phyloP scores from a whole-genome alignment of 805 yeast genomes.

The Candida ponderosae region DNA sequence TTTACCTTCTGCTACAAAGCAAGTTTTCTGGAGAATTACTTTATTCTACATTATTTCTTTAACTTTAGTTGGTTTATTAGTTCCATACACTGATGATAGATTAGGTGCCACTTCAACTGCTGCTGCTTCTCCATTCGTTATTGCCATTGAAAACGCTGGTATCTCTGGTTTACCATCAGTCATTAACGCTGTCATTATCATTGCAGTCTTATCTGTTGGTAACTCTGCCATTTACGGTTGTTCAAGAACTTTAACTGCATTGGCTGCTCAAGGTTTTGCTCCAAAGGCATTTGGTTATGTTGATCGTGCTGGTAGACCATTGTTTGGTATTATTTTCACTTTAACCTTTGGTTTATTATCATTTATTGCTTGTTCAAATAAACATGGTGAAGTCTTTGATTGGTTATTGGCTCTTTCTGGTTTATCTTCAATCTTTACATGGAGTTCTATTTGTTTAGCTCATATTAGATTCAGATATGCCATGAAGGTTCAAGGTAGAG shows the following conservation, averaged over 20 bases:
- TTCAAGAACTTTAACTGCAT: slow-evolving; percentile 45
- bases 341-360: slow-evolving; percentile 46
- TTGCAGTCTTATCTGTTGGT: slow-evolving; percentile 46
- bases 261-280: slow-evolving; percentile 44
- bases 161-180: slow-evolving; percentile 53
- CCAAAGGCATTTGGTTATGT: slow-evolving; percentile 40
- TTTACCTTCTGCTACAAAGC: slow-evolving; percentile 69
- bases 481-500: slow-evolving; percentile 52
- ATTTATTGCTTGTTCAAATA: slow-evolving; percentile 53
- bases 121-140: slow-evolving; percentile 58
- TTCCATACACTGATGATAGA: slow-evolving; percentile 41
- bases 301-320: slow-evolving; percentile 47
- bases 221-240: slow-evolving; percentile 48
- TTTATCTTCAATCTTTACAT: slow-evolving; percentile 67
- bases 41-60: slow-evolving; percentile 52
- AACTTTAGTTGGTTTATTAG: slow-evolving; percentile 53
- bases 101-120: slow-evolving; percentile 51
- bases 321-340: slow-evolving; percentile 36
- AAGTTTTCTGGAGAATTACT: slow-evolving; percentile 62
- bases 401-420: slow-evolving; percentile 80
- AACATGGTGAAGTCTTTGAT: slow-evolving; percentile 50
- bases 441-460: slow-evolving; percentile 67
- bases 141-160: slow-evolving; percentile 57
- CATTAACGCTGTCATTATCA: slow-evolving; percentile 52
- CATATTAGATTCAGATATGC: slow-evolving; percentile 65